Evolutionary conservation across 495 filamentous ascomycete genomes (phyloP).

Genomic region (Bryoglossum gracile): DNA sequence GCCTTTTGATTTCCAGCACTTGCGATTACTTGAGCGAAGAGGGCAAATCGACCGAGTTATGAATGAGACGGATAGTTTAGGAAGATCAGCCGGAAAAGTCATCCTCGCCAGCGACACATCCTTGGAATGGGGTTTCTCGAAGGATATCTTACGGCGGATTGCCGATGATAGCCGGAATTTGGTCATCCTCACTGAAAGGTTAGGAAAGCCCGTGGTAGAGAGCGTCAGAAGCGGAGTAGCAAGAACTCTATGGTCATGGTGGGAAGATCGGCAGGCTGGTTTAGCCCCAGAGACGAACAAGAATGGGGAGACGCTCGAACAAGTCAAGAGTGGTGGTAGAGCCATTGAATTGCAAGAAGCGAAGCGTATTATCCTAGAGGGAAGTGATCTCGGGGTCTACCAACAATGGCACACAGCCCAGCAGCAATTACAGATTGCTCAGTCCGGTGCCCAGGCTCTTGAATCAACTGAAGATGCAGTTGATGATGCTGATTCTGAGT

Average conservation of each 20-base stretch:
- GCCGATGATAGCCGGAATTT: constrained; percentile 71
- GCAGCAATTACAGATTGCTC: constrained; percentile 70
- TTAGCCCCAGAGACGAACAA: constrained; percentile 49
- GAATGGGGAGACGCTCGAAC: constrained; percentile 55
- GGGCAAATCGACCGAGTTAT: constrained; percentile 63
- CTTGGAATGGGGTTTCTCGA: constrained; percentile 92
- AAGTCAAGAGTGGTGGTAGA: constrained; percentile 57
- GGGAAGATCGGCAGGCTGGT: constrained; percentile 56
- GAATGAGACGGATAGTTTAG: constrained; percentile 32
- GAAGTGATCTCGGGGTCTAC: constrained; percentile 69
- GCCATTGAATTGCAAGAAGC: constrained; percentile 52
- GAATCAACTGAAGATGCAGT: constrained; percentile 69
- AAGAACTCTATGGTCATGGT: constrained; percentile 63
- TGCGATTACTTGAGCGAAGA: constrained; percentile 71
- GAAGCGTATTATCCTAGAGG: constrained; percentile 56
- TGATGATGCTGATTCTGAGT: constrained; percentile 74
- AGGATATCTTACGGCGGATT: constrained; percentile 68
- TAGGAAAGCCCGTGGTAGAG: constrained; percentile 31
- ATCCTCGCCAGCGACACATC: constrained; percentile 88
- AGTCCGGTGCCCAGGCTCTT: constrained; percentile 53
- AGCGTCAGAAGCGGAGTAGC: constrained; percentile 40
- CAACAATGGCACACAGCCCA: constrained; percentile 84
- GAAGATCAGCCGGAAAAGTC: constrained; percentile 50
- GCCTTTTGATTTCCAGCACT: constrained; percentile 85
- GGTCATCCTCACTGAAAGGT: constrained; percentile 73